Conservation (phyloP, 108 stramenopile genomes). For the Cyclotella distinguenda region DNA sequence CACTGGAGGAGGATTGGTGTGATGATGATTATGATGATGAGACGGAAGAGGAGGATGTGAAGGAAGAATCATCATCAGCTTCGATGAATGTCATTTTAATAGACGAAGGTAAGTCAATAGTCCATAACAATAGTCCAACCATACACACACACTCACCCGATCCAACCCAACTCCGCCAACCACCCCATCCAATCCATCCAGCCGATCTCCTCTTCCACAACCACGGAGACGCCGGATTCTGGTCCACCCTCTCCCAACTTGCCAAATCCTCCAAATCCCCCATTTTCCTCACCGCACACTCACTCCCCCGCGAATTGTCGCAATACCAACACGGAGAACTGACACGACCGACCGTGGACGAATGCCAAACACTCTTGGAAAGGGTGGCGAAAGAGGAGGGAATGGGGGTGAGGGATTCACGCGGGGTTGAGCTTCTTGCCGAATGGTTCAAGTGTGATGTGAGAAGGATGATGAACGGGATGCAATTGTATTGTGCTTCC, state of each 20-base stretch:
- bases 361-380: conserved; percentile 53
- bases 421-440: conserved; percentile 43
- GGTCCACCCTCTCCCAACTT: conserved; percentile 61
- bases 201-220: conserved; percentile 74
- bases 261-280: conserved; percentile 76
- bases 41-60: conserved; percentile 21
- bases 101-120: conserved; percentile 60
- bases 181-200: background rate
- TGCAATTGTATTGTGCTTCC: conserved; percentile 52
- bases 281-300: conserved; percentile 71
- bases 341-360: conserved; percentile 47
- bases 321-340: conserved; percentile 36
- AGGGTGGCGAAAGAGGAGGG: conserved; percentile 43
- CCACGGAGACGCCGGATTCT: conserved; percentile 77
- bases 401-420: conserved; percentile 20
- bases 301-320: conserved; percentile 35
- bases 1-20: background rate
- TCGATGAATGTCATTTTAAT: conserved; percentile 72
- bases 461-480: conserved; percentile 58
- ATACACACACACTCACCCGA: too few relatives aligned
- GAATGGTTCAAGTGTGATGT: conserved; percentile 60
- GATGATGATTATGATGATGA: conserved; percentile 47
- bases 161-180: background rate
- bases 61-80: too few relatives aligned
- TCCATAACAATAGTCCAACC: too few relatives aligned